These are phyloP conservation scores for Calonectria multiphialidica DNA, from an alignment of 2,329 filamentous ascomycete genomes.

Conservation along the genomic window DNA sequence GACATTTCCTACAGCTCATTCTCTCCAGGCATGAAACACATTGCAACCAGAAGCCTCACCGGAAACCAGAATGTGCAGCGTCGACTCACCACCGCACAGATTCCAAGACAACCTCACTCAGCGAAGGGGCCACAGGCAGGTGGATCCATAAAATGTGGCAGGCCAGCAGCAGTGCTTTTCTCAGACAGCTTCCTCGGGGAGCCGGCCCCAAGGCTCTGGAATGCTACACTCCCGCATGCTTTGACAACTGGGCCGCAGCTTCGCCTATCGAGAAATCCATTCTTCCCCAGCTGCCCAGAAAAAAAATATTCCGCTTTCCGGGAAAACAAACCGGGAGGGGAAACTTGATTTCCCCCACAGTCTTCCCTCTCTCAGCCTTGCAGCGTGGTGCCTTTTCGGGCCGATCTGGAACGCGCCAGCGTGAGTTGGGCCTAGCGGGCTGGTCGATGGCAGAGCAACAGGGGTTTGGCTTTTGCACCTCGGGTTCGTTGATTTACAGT, in stretches of 20 bases:
- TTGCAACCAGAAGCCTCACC: background rate
- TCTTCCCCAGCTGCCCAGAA: constrained; percentile 1
- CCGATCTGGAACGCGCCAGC: constrained; percentile 34
- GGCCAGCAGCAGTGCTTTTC: background rate
- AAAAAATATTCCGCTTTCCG: background rate
- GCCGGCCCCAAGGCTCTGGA: background rate
- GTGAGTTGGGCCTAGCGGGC: constrained; percentile 34
- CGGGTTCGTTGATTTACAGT: background rate
- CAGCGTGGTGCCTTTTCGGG: constrained; percentile 43
- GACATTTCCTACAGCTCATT: background rate
- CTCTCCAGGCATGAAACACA: background rate
- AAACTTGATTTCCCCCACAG: background rate
- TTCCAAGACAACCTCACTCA: background rate
- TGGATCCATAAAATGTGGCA: background rate
- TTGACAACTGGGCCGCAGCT: background rate
- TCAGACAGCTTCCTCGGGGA: background rate
- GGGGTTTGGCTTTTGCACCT: background rate
- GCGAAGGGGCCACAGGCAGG: too few species aligned
- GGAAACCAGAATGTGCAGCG: background rate
- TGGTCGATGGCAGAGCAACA: constrained; percentile 16
- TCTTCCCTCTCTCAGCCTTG: constrained; percentile 40
- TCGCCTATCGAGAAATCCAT: background rate
- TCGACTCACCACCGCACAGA: background rate
- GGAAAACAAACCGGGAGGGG: background rate
- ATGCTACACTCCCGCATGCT: background rate